phyloP scores from a whole-genome alignment of 257 asterid genomes.

The Rehmannia glutinosa region DNA sequence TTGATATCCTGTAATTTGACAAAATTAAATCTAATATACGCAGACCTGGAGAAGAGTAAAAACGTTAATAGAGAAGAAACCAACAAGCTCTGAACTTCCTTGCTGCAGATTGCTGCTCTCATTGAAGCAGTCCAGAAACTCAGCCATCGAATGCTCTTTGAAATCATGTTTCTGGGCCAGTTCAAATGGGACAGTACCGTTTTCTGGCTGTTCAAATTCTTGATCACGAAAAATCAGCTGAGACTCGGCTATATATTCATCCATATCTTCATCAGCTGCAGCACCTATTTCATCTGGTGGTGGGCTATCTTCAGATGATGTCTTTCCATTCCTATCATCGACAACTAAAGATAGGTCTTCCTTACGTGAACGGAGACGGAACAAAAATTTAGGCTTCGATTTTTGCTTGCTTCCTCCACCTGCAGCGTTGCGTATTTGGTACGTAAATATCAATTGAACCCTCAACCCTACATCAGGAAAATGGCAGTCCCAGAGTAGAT shows the following conservation, averaged over 20 bases:
- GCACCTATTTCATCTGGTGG: conserved; percentile 26
- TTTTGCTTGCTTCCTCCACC: conserved; percentile 47
- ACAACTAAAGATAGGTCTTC: conserved; percentile 31
- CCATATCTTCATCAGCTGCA: conserved; percentile 27
- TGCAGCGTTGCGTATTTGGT: conserved; percentile 22
- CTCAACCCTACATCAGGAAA: background rate
- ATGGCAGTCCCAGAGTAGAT: background rate
- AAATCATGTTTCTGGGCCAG: conserved; percentile 25
- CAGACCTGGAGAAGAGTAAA: conserved; percentile 5
- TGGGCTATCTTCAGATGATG: conserved; percentile 23
- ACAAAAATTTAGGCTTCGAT: conserved; percentile 44
- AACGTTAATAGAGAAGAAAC: conserved; percentile 17
- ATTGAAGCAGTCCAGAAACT: conserved; percentile 53
- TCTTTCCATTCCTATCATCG: conserved; percentile 28
- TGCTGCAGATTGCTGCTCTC: conserved; percentile 33
- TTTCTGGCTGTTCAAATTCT: conserved; percentile 27
- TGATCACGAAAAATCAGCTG: conserved; percentile 30
- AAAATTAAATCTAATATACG: conserved; percentile 4
- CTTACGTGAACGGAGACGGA: conserved; percentile 35
- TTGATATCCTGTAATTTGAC: conserved; percentile 29
- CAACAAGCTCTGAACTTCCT: conserved; percentile 47
- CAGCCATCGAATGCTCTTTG: conserved; percentile 60
- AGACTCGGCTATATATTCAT: conserved; percentile 24
- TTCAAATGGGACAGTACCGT: conserved; percentile 30
- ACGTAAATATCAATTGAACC: conserved; percentile 5